Percentiles rank a stretch among this genome's conserved stretches.
These are phyloP conservation scores for Picea engelmannii DNA, from an alignment of 83 land plant species.

Conservation along the genomic window DNA sequence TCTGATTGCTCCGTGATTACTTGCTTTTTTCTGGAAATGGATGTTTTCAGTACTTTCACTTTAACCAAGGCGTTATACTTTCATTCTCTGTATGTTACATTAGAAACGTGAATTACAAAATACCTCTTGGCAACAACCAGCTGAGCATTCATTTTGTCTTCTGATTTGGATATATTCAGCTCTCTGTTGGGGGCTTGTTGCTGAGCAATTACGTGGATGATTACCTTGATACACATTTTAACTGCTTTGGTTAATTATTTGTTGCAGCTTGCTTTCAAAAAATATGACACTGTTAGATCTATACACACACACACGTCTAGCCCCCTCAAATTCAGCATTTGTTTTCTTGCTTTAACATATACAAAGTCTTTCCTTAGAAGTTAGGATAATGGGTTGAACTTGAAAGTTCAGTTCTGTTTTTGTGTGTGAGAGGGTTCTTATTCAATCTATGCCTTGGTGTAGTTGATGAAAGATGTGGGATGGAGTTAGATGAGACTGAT, in stretches of 20 bases:
- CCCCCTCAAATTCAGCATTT: not conserved
- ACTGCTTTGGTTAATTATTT: not conserved
- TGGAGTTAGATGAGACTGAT: constrained; percentile 99
- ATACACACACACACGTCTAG: not conserved
- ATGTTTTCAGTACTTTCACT: not conserved
- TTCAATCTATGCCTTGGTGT: constrained; percentile 16
- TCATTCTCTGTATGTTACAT: not conserved
- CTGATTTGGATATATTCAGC: constrained; percentile 3
- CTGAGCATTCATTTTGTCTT: not conserved
- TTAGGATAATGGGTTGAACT: not conserved
- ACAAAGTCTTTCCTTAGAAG: not conserved
- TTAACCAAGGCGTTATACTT: not conserved
- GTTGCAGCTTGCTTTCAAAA: not conserved
- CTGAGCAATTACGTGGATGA: not conserved
- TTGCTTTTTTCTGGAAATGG: not conserved
- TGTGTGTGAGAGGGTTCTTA: not conserved
- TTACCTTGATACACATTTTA: not conserved
- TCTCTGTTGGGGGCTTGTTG: not conserved
- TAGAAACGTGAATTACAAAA: not conserved
- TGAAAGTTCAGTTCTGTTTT: not conserved
- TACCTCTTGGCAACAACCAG: not conserved
- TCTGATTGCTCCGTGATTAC: too few relatives aligned
- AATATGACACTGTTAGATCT: not conserved
- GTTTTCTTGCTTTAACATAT: not conserved
- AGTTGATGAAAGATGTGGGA: constrained; percentile 99